Base-by-base conservation (phyloP, 2,329 filamentous ascomycete genomes). In the Arachnomyces sp. region DNA sequence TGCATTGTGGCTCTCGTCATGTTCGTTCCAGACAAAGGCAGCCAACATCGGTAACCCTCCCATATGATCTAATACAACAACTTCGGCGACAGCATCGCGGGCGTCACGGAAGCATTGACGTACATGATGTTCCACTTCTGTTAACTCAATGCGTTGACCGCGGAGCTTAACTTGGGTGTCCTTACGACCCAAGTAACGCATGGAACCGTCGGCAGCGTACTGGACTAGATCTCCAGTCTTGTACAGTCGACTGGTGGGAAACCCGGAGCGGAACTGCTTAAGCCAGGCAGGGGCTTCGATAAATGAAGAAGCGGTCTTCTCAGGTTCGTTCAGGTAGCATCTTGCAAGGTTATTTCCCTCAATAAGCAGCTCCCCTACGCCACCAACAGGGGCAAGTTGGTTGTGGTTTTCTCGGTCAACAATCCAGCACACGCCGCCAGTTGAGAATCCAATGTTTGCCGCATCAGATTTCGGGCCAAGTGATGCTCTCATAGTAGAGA, bases 161-260 rank as follows among this genome's bases (percentile, higher is more conserved):
- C 72, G 67, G 18, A 84, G 61, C 59, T 85, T 84, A 40, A 82
- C n/a, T n/a, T n/a, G n/a, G n/a, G n/a, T n/a, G n/a, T n/a, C n/a
- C n/a, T n/a, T n/a, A n/a, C n/a, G n/a, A 12, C 79, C 78, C 29
- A 80, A 43, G 44, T 60, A 64, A 11, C 53, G 56, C n/a, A 64
- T 45, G 2, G 59, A 54, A 18, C 61, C 61, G 30, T 47, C 43
- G 15, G 61, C 55, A 1, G 57, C 63, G 35, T 62, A 62, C 25
- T 60, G 53, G 40, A 60, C 61, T 36, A 66, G 40, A 43, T 66
- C 63, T 7, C 63, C 63, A 9, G 63, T 65, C 44, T 64, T 63
- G 47, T 66, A 66, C 25, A 65, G 57, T 45, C 61, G 53, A 31
- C 60, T 54, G 16, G 47, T 44, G 1, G 34, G 28, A 8, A 7